Evolutionary conservation across 106 monocot species (phyloP).

Genomic region (Amphibolis antarctica): DNA sequence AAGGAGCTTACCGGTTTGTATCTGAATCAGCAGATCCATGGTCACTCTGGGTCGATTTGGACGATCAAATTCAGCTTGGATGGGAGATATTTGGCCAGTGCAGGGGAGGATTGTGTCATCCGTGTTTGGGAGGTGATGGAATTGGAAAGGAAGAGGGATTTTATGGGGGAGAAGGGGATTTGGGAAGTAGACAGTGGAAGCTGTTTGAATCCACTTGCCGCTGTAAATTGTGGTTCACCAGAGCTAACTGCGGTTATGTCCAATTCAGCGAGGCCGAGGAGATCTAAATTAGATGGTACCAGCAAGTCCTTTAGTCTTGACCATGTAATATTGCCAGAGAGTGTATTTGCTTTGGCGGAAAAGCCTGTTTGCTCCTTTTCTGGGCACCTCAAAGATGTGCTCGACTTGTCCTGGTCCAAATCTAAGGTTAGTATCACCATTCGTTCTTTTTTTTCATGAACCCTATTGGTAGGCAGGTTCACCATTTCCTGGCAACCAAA

Average conservation of each 20-base stretch:
- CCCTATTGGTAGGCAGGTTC: no score
- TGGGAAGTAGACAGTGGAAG: conserved; percentile 31
- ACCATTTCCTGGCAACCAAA: no score
- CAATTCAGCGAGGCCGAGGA: conserved; percentile 49
- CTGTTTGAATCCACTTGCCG: conserved; percentile 19
- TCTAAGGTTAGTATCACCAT: conserved; percentile 44
- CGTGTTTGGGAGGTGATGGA: conserved; percentile 57
- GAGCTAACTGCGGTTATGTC: conserved; percentile 22
- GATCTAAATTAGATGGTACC: conserved; percentile 23
- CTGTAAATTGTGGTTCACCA: conserved; percentile 29
- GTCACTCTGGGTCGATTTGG: conserved; percentile 56
- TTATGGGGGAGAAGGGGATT: conserved; percentile 15
- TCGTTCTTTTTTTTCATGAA: neutral
- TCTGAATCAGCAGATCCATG: conserved; percentile 61
- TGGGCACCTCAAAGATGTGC: conserved; percentile 54
- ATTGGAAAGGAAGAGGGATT: conserved; percentile 30
- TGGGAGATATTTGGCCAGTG: conserved; percentile 64
- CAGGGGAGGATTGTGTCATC: conserved; percentile 70
- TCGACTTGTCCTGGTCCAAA: conserved; percentile 74
- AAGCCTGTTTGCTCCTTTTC: conserved; percentile 45
- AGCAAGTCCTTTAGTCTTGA: conserved; percentile 38
- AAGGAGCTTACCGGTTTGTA: conserved; percentile 50
- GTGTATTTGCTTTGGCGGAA: conserved; percentile 45
- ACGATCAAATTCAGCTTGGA: conserved; percentile 58
- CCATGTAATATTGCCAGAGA: conserved; percentile 47